These are phyloP conservation scores for Sugiyamaella boreocaroliniensis DNA, from an alignment of 805 yeast genomes.

Conservation along the genomic window DNA sequence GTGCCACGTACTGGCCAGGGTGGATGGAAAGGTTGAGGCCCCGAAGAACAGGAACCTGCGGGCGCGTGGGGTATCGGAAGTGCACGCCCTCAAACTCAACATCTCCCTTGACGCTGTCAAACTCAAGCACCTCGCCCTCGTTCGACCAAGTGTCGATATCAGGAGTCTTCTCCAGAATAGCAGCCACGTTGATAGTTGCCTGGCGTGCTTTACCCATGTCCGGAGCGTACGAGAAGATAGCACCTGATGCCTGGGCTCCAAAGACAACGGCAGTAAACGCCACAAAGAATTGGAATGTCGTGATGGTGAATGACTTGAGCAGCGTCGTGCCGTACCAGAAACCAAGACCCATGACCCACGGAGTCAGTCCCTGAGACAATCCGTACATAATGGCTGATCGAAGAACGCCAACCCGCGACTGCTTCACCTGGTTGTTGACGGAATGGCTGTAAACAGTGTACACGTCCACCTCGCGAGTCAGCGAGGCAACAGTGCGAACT, in stretches of 20 bases:
- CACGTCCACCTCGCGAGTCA: conserved; percentile 36
- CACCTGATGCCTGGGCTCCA: conserved; percentile 39
- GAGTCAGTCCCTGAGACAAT: conserved; percentile 34
- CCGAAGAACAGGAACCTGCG: conserved; percentile 43
- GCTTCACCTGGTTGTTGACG: conserved; percentile 25
- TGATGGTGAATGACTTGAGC: conserved; percentile 26
- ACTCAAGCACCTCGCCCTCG: conserved; percentile 28
- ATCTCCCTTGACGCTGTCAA: conserved; percentile 37
- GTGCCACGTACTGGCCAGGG: conserved; percentile 48
- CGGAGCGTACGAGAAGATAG: conserved; percentile 35
- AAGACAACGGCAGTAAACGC: conserved; percentile 34
- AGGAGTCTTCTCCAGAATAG: conserved; percentile 30
- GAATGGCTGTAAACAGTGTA: conserved; percentile 24
- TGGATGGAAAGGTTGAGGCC: conserved; percentile 44
- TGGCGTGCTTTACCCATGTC: conserved; percentile 38
- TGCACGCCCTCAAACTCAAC: conserved; percentile 49
- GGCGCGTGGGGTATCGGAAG: conserved; percentile 62
- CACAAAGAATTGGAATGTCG: conserved; percentile 32
- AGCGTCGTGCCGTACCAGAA: conserved; percentile 39
- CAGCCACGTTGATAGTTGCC: conserved; percentile 31
- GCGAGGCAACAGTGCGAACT: conserved; percentile 36
- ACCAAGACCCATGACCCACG: conserved; percentile 35
- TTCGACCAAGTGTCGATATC: conserved; percentile 27
- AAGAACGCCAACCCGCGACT: conserved; percentile 24
- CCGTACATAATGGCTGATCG: conserved; percentile 34